Percentiles rank a stretch among this genome's conserved stretches.
phyloP scores from a whole-genome alignment of 257 asterid genomes.

The Lycium barbarum region DNA sequence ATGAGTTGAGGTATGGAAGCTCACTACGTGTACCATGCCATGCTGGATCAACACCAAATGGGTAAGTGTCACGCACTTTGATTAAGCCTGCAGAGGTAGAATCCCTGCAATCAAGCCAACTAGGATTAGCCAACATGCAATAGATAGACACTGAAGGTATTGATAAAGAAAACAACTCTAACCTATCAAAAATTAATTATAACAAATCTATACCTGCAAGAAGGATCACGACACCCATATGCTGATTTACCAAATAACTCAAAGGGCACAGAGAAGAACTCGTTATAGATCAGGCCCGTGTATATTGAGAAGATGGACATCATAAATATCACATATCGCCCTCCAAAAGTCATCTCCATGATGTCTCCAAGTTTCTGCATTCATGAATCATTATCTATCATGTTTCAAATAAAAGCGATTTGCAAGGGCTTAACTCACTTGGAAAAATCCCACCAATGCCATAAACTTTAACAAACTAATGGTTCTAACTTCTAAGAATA shows the following conservation, averaged over 20 bases:
- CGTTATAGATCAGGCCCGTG: constrained; percentile 95
- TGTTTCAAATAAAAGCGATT: constrained; percentile 27
- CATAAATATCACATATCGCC: constrained; percentile 93
- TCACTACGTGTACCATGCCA: constrained; percentile 99
- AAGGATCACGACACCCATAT: constrained; percentile 82
- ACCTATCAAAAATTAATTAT: constrained; percentile 25
- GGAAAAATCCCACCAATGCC: neutral
- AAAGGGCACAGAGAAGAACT: constrained; percentile 91
- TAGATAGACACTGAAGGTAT: neutral
- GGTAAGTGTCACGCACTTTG: constrained; percentile 81
- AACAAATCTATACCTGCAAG: constrained; percentile 77
- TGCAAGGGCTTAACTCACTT: neutral
- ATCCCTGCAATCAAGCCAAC: constrained; percentile 60
- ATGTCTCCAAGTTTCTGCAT: constrained; percentile 99
- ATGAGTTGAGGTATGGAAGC: constrained; percentile 89
- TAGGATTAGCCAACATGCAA: constrained; percentile 34
- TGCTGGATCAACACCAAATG: constrained; percentile 96
- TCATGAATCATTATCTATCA: constrained; percentile 35
- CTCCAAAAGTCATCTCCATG: constrained; percentile 96
- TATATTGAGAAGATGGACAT: constrained; percentile 95
- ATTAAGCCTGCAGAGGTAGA: constrained; percentile 86
- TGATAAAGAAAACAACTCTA: neutral
- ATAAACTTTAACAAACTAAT: neutral
- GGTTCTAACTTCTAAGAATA: neutral
- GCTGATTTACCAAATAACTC: constrained; percentile 89